Evolutionary conservation across 148 eudicot genomes (phyloP).

Genomic region (Nyssa sinensis): DNA sequence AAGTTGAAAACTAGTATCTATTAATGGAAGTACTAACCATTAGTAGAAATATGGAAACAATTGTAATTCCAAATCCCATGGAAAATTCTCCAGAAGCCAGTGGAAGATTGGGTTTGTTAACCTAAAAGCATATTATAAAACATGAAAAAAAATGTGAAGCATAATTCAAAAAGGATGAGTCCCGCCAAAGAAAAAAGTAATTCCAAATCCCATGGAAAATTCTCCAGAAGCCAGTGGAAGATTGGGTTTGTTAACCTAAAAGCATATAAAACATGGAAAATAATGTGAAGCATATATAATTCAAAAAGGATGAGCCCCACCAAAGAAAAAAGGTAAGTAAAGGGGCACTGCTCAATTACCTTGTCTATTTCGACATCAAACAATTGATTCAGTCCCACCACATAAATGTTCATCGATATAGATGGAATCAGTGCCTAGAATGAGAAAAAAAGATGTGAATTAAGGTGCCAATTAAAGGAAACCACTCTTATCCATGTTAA

Average conservation of each 20-base stretch:
- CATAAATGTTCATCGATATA: conserved; percentile 29
- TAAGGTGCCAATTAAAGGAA: not conserved
- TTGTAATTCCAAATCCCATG: conserved; percentile 14
- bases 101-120: conserved; percentile 26
- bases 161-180: too few relatives aligned
- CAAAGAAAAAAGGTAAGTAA: too few relatives aligned
- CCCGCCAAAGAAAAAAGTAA: too few relatives aligned
- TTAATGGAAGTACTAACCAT: conserved; percentile 17
- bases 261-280: too few relatives aligned
- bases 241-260: conserved; percentile 30
- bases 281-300: too few relatives aligned
- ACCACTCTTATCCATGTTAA: not conserved
- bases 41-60: conserved; percentile 12
- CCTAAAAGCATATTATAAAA: conserved; percentile 13
- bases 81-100: conserved; percentile 28
- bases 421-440: conserved; percentile 23
- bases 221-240: conserved; percentile 25
- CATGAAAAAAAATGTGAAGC: too few relatives aligned
- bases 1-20: too few relatives aligned
- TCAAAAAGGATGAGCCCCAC: too few relatives aligned
- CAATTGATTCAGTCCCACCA: conserved; percentile 30
- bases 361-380: conserved; percentile 40
- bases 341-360: conserved; percentile 19
- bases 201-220: too few relatives aligned
- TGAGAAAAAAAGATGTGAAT: not conserved